Conservation (phyloP, 73 alveolate genomes). For the Symbiodinium natans region DNA sequence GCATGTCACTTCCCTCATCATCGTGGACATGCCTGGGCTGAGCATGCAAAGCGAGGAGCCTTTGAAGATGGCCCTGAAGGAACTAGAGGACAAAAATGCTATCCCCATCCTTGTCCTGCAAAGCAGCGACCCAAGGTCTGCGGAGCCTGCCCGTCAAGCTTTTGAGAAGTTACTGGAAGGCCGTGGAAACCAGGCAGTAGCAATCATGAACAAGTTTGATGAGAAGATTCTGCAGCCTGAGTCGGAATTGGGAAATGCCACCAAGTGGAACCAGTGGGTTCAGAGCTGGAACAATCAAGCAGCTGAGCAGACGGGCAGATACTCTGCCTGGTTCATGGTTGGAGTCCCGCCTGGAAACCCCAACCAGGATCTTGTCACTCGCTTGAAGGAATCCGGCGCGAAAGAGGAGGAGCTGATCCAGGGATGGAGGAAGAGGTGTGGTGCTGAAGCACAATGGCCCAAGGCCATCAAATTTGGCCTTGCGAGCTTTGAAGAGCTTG, state of each 20-base stretch:
- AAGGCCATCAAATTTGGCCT: constrained; percentile 14
- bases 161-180: not conserved
- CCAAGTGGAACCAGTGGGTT: constrained; percentile 24
- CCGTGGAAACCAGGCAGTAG: not conserved
- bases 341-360: constrained; percentile 36
- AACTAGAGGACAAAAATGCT: constrained; percentile 9
- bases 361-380: constrained; percentile 8
- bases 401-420: no score
- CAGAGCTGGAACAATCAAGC: not conserved
- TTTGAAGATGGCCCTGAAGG: not conserved
- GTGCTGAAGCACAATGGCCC: not conserved
- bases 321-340: constrained; percentile 22
- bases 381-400: not conserved
- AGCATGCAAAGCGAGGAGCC: not conserved
- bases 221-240: constrained; percentile 16
- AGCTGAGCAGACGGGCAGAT: not conserved
- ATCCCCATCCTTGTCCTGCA: constrained; percentile 15
- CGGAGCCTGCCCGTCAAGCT: constrained; percentile 5
- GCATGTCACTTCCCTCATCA: constrained; percentile 29
- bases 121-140: constrained; percentile 4
- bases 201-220: not conserved
- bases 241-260: not conserved
- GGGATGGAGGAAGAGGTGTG: no score
- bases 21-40: constrained; percentile 44
- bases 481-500: constrained; percentile 20